Percentiles rank a stretch among this genome's conserved stretches.
Conservation (phyloP, 2,329 filamentous ascomycete genomes). For the Diaporthe sp. region DNA sequence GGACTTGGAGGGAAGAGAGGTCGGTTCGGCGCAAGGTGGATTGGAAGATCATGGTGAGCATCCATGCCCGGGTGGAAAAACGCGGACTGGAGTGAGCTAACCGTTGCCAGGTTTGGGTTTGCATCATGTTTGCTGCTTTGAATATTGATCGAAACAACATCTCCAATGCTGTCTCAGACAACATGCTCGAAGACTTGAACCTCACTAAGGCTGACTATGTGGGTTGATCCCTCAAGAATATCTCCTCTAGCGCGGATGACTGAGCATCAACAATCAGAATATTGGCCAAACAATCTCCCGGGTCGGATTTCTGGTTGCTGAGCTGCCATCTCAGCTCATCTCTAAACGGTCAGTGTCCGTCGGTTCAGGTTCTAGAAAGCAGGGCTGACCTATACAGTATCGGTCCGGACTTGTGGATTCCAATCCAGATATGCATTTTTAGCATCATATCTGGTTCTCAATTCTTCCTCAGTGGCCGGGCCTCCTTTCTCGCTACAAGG, state of each 20-base stretch:
- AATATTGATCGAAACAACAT: slow-evolving; percentile 62
- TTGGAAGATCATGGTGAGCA: slow-evolving; percentile 49
- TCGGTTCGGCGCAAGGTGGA: slow-evolving; percentile 63
- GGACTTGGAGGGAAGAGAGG: slow-evolving; percentile 68
- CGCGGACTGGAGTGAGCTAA: background rate
- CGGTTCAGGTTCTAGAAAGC: no score
- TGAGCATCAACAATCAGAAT: slow-evolving; percentile 49
- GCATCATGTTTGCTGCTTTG: slow-evolving; percentile 66
- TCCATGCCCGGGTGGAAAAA: no score
- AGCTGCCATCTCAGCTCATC: slow-evolving; percentile 71
- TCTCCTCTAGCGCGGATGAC: no score
- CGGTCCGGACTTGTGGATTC: slow-evolving; percentile 47
- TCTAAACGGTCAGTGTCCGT: slow-evolving; percentile 58
- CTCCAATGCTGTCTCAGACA: slow-evolving; percentile 48
- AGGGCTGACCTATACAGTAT: background rate
- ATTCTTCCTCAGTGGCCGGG: background rate
- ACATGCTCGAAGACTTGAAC: slow-evolving; percentile 48
- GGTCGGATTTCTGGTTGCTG: slow-evolving; percentile 65
- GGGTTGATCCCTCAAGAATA: background rate
- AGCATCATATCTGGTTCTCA: slow-evolving; percentile 4
- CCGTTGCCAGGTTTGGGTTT: slow-evolving; percentile 56
- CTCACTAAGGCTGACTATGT: slow-evolving; percentile 54
- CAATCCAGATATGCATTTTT: slow-evolving; percentile 43
- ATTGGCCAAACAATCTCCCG: slow-evolving; percentile 66
- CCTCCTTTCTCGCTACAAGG: slow-evolving; percentile 5